These are phyloP conservation scores for Saccharomycopsis sp. DNA, from an alignment of 805 yeast genomes.

Conservation along the genomic window DNA sequence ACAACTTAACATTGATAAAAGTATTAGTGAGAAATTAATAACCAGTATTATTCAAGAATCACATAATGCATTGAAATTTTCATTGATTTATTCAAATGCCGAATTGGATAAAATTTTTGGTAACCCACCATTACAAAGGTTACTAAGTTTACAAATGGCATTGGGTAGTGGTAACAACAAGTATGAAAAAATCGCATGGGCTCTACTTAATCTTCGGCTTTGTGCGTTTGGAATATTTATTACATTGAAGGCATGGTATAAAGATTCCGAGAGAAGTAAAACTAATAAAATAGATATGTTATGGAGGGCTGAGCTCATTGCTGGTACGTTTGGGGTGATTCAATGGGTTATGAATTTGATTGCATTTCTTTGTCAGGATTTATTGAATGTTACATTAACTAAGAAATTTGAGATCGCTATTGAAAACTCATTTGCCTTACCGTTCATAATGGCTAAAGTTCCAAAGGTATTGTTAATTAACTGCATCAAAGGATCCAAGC, in stretches of 20 bases:
- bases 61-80: conserved; percentile 69
- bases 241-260: conserved; percentile 21
- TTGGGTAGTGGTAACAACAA: conserved; percentile 38
- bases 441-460: conserved; percentile 18
- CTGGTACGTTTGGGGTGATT: conserved; percentile 12
- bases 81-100: conserved; percentile 62
- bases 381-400: conserved; percentile 5
- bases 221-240: conserved; percentile 20
- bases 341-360: conserved; percentile 19
- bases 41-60: conserved; percentile 51
- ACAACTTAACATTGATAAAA: conserved; percentile 23
- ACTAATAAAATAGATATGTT: conserved; percentile 1
- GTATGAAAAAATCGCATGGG: conserved; percentile 19
- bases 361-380: conserved; percentile 17
- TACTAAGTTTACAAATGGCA: conserved; percentile 61
- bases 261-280: conserved; percentile 10
- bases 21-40: conserved; percentile 30
- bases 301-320: conserved; percentile 17
- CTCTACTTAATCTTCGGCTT: conserved; percentile 12
- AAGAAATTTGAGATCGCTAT: not conserved
- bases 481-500: conserved; percentile 14
- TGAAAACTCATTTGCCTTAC: conserved; percentile 12
- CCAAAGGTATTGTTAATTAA: conserved; percentile 14
- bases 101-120: conserved; percentile 69
- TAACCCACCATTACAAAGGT: conserved; percentile 70